Evolutionary conservation across 768 basidiomycete genomes (phyloP).

Genomic region (Leccinum longicurvipes): DNA sequence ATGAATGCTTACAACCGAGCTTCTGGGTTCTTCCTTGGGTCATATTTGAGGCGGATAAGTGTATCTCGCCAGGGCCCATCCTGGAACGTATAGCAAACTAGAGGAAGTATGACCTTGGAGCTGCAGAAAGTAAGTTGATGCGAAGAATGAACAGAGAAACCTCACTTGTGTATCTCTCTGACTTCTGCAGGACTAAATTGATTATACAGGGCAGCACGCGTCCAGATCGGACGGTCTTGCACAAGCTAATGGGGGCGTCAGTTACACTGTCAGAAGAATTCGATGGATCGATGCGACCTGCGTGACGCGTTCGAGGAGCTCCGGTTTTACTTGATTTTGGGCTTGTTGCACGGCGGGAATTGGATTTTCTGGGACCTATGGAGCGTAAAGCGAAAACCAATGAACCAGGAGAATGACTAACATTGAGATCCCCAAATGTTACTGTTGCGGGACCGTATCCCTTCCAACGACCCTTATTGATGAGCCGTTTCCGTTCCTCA

Average conservation of each 20-base stretch:
- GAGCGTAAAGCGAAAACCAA: slow-evolving; percentile 1
- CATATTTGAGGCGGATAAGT: slow-evolving; percentile 81
- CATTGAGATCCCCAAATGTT: slow-evolving; percentile 55
- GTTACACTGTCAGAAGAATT: slow-evolving; percentile 6
- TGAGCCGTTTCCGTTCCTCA: slow-evolving; percentile 76
- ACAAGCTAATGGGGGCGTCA: slow-evolving; percentile 53
- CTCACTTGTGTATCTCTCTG: slow-evolving; percentile 74
- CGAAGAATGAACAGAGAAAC: background rate
- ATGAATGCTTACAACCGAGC: slow-evolving; percentile 67
- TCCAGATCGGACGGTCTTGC: slow-evolving; percentile 80
- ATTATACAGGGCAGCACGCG: slow-evolving; percentile 79
- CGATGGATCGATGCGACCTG: slow-evolving; percentile 37
- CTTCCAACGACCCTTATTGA: slow-evolving; percentile 86
- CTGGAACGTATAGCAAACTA: slow-evolving; percentile 83
- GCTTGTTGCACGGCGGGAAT: slow-evolving; percentile 61
- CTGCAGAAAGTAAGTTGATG: slow-evolving; percentile 38
- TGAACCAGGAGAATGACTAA: slow-evolving; percentile 20
- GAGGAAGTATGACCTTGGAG: slow-evolving; percentile 75
- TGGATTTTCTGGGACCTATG: slow-evolving; percentile 63
- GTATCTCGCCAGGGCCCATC: slow-evolving; percentile 96
- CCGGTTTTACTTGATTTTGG: slow-evolving; percentile 49
- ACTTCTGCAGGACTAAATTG: slow-evolving; percentile 69
- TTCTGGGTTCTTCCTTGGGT: slow-evolving; percentile 71
- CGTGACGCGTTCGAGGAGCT: slow-evolving; percentile 51
- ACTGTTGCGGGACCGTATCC: slow-evolving; percentile 74